Percentiles rank a stretch among this genome's conserved stretches.
Conservation (phyloP, 2,329 filamentous ascomycete species). For the Sarocladium oryzae region DNA sequence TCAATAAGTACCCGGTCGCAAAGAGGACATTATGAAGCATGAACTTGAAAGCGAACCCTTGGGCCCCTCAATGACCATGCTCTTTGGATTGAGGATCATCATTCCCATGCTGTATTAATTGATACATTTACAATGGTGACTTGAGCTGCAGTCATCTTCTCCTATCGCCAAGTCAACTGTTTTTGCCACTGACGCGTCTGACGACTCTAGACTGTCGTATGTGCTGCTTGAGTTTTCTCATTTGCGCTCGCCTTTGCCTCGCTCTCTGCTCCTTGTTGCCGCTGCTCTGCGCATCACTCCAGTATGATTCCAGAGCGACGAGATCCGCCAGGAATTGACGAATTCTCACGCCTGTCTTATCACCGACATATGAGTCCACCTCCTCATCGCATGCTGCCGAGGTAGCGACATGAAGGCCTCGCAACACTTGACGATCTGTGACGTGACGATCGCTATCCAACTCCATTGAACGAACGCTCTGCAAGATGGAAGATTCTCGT, state of each 20-base stretch:
- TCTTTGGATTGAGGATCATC: background rate
- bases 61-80: background rate
- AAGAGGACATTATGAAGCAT: too few relatives aligned
- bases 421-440: slow-evolving; percentile 44
- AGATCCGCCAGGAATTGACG: slow-evolving; percentile 50
- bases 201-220: slow-evolving; percentile 27
- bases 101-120: too few relatives aligned
- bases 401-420: slow-evolving; percentile 48
- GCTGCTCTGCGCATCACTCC: slow-evolving; percentile 20
- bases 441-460: slow-evolving; percentile 22
- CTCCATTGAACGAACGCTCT: slow-evolving; percentile 14
- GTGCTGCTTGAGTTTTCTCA: slow-evolving; percentile 29
- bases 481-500: slow-evolving; percentile 28
- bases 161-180: background rate
- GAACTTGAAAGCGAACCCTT: too few relatives aligned
- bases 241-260: slow-evolving; percentile 23
- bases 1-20: too few relatives aligned
- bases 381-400: slow-evolving; percentile 49
- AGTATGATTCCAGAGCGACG: slow-evolving; percentile 41
- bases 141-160: background rate
- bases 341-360: slow-evolving; percentile 45
- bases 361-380: slow-evolving; percentile 44
- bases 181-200: slow-evolving; percentile 6
- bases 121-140: too few relatives aligned
- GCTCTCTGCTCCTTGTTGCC: slow-evolving; percentile 21